A percentile compares a stretch with the other conserved stretches of the same genome.
phyloP scores from a whole-genome alignment of 2,329 filamentous ascomycete species.

The Penicillium sp. region DNA sequence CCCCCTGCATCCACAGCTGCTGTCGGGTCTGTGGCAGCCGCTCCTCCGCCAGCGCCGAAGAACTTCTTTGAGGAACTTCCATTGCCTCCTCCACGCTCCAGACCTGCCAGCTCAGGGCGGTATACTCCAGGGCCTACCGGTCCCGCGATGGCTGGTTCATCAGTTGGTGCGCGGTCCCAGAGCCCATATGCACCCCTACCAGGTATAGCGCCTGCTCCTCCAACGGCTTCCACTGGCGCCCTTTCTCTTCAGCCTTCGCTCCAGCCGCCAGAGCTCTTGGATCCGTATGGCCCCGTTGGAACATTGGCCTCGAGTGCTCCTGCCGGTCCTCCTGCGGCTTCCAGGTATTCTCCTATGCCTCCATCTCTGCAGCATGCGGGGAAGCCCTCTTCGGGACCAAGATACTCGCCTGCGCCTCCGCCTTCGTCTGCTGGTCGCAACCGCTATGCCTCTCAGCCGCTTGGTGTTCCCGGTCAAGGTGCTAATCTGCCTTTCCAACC shows the following conservation, averaged over 20 bases:
- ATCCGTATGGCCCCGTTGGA: conserved; percentile 29
- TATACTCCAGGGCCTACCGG: conserved; percentile 40
- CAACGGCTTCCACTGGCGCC: conserved; percentile 21
- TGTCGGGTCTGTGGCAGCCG: conserved; percentile 18
- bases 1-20: conserved; percentile 19
- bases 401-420: conserved; percentile 50
- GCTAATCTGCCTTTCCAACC: conserved; percentile 57
- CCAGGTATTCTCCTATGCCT: conserved; percentile 46
- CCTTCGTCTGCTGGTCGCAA: conserved; percentile 29
- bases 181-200: conserved; percentile 19
- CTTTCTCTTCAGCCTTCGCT: conserved; percentile 23
- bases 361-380: conserved; percentile 30
- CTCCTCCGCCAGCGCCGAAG: conserved; percentile 29
- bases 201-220: conserved; percentile 4
- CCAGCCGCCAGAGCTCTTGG: conserved; percentile 33
- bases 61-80: conserved; percentile 81
- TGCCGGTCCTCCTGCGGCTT: conserved; percentile 30
- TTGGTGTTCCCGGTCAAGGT: conserved; percentile 26
- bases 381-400: conserved; percentile 39
- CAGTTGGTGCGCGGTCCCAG: conserved; percentile 12
- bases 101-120: conserved; percentile 52
- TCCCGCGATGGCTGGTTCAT: conserved; percentile 18
- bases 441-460: conserved; percentile 44
- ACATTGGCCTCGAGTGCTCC: conserved; percentile 29
- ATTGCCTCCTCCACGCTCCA: conserved; percentile 57